Evolutionary conservation across 1,284 basidiomycete genomes (phyloP).

Genomic region (Ustilago curta): DNA sequence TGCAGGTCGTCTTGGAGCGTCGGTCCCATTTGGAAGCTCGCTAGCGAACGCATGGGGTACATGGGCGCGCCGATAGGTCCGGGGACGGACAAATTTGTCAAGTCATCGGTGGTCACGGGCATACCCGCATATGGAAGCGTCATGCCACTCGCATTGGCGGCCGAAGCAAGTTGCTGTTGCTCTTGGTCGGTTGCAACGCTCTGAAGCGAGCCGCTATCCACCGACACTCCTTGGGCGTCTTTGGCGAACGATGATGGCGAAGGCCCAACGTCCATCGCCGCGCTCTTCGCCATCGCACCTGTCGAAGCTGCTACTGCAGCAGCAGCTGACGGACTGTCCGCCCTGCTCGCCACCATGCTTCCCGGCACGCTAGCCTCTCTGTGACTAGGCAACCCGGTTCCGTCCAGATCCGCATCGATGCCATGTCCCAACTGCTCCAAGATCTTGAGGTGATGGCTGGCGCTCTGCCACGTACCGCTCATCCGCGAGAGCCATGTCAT

Average conservation of each 20-base stretch:
- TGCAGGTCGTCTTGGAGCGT: constrained; percentile 31
- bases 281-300: constrained; percentile 9
- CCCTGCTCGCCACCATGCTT: constrained; percentile 14
- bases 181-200: background rate
- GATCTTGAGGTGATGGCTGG: constrained; percentile 51
- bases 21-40: constrained; percentile 21
- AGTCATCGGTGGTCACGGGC: constrained; percentile 6
- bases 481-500: constrained; percentile 53
- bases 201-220: background rate
- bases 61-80: constrained; percentile 49
- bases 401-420: constrained; percentile 50
- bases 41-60: constrained; percentile 26
- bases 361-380: constrained; percentile 18
- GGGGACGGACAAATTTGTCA: constrained; percentile 19
- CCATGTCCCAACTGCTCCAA: constrained; percentile 50
- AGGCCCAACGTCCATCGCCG: constrained; percentile 4
- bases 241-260: constrained; percentile 11
- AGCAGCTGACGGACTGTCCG: constrained; percentile 26
- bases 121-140: constrained; percentile 6
- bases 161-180: background rate
- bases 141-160: background rate
- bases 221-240: constrained; percentile 8
- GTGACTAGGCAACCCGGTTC: constrained; percentile 43
- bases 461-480: constrained; percentile 47
- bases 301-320: constrained; percentile 9